phyloP scores from a whole-genome alignment of 2,329 filamentous ascomycete genomes.

The Sporothrix brasiliensis region DNA sequence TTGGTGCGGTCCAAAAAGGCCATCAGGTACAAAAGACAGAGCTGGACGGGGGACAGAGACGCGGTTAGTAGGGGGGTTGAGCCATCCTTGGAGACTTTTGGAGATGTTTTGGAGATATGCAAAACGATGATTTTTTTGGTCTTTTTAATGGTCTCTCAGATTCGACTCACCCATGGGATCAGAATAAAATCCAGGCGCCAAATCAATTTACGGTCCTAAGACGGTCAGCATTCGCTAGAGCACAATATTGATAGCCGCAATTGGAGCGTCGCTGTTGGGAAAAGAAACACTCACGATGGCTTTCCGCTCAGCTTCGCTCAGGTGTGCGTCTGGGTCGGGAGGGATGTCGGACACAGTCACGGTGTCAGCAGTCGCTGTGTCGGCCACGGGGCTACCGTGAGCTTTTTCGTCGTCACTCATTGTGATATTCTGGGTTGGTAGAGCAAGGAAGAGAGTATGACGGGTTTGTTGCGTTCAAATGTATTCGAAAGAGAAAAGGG shows the following conservation, averaged over 20 bases:
- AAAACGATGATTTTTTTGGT: background rate
- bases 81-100: background rate
- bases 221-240: background rate
- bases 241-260: too few species aligned
- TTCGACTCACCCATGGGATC: constrained; percentile 44
- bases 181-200: constrained; percentile 43
- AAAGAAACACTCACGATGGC: constrained; percentile 38
- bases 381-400: constrained; percentile 23
- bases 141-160: background rate
- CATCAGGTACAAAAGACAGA: constrained; percentile 72
- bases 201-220: constrained; percentile 43
- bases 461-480: background rate
- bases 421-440: constrained; percentile 5
- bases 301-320: constrained; percentile 40
- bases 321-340: constrained; percentile 42
- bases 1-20: constrained; percentile 78
- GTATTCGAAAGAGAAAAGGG: too few species aligned
- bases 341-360: constrained; percentile 36
- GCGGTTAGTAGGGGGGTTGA: background rate
- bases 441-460: background rate
- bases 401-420: constrained; percentile 37
- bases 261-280: background rate
- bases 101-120: background rate
- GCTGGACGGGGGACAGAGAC: constrained; percentile 42
- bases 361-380: background rate